These are phyloP conservation scores for Avena eriantha DNA, from an alignment of 176 grass and related monocot species.

Conservation along the genomic window DNA sequence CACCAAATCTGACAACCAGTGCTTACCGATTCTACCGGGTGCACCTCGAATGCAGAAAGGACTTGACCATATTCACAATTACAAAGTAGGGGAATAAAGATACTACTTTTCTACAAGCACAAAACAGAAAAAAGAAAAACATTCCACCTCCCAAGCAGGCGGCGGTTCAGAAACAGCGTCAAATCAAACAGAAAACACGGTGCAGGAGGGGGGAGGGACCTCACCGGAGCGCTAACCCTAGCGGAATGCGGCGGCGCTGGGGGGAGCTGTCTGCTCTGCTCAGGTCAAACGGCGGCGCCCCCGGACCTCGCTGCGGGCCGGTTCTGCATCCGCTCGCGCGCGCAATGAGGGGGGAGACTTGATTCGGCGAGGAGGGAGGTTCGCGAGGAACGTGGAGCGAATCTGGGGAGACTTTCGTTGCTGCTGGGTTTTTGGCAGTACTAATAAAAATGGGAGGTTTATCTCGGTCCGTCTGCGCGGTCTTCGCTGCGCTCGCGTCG, in stretches of 20 bases:
- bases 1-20: neutral
- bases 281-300: neutral
- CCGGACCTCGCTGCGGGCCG: neutral
- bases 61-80: neutral
- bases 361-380: neutral
- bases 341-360: neutral
- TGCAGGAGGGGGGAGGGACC: neutral
- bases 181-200: neutral
- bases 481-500: neutral
- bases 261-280: neutral
- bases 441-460: slow-evolving; percentile 15
- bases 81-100: too few species aligned
- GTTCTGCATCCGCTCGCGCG: neutral
- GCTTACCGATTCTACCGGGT: neutral
- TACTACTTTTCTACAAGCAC: too few species aligned
- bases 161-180: neutral
- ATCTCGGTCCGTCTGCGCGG: slow-evolving; percentile 6
- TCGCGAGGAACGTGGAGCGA: slow-evolving; percentile 30
- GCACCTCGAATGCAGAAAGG: neutral
- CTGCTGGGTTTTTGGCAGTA: neutral
- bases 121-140: too few species aligned
- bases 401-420: slow-evolving; percentile 7
- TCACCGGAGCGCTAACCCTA: slow-evolving; percentile 5
- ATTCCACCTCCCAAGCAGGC: neutral
- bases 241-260: neutral